Evolutionary conservation across 495 filamentous ascomycete species (phyloP), one percentile per base, ranked within the genome.

Genomic region (Aspergillus campestris): DNA sequence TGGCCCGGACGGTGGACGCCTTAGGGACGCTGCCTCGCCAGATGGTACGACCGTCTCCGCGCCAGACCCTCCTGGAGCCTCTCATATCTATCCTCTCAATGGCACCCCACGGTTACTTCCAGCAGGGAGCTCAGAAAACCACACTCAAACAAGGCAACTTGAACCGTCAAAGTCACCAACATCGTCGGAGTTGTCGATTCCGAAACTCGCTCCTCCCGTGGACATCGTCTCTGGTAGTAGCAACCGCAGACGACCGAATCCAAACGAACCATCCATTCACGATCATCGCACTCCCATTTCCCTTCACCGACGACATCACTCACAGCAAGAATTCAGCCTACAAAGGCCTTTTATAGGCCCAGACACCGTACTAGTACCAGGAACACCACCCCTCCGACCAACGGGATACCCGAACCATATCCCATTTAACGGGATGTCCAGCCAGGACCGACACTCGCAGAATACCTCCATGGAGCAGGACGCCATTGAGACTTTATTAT

Each of bases 401-500:
- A 27, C 65, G 57, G 32, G 33, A 47, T 62, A 30, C 50, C 53
- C 36, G 5, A 40, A 40, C n/a, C 48, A 53, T 15, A 42, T 47
- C 11, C 60, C 64, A 3, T 55, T 60, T 33, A 57, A 61, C 7
- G 54, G 49, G 1, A 45, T 55, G 13, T 52, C 62, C 8, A 53
- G 52, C 44, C 60, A 72, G 13, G 72, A 76, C 24, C 78, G 78
- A 9, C 78, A 81, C 9, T 78, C 76, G 33, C 72, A 81, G 34
- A 86, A 86, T 44, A 80, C 82, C 12, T 71, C 77, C 14, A 82
- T 84, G 55, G 88, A 94, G 55, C 79, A 89, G 53, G 88, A 92
- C 52, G 88, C 87, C n/a, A 81, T 94, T 15, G 88, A 94, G 55
- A 86, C 84, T 0, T 66, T 94, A 18, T 69, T 94, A 14, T 90